Percentiles rank a stretch among this genome's conserved stretches.
These are phyloP conservation scores for Thamnidium elegans DNA, from an alignment of 192 early-diverging fungal species.

Conservation along the genomic window DNA sequence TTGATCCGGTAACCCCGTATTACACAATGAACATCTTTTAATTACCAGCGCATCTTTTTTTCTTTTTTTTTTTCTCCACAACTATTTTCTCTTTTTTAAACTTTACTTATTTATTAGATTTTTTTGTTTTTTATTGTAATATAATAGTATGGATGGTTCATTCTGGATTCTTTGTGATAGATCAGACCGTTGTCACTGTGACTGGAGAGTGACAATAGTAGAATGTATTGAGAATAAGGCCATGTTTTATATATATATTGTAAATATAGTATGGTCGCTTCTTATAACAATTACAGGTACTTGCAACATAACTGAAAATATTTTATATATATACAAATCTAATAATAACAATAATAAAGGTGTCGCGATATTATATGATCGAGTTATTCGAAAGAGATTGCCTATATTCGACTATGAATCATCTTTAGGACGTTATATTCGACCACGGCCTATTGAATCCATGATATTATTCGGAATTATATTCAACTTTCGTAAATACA, in stretches of 20 bases:
- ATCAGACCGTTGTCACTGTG: conserved; percentile 26
- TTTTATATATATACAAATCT: neutral
- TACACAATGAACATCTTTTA: too few relatives aligned
- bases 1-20: too few relatives aligned
- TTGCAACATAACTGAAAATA: neutral
- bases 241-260: conserved; percentile 19
- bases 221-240: conserved; percentile 4
- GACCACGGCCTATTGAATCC: conserved; percentile 31
- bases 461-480: conserved; percentile 17
- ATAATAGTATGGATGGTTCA: neutral
- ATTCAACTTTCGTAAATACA: conserved; percentile 27
- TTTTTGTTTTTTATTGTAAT: too few relatives aligned
- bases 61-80: too few relatives aligned
- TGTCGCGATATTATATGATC: neutral
- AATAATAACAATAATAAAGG: neutral
- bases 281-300: conserved; percentile 19
- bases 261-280: conserved; percentile 8
- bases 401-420: conserved; percentile 10
- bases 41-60: too few relatives aligned
- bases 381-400: conserved; percentile 15
- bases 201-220: conserved; percentile 26
- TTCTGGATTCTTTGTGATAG: conserved; percentile 25
- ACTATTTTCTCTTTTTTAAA: too few relatives aligned
- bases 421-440: conserved; percentile 1
- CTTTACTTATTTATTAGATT: too few relatives aligned